Conservation (phyloP, 352 stramenopile genomes). For the Pythium insidiosum region DNA sequence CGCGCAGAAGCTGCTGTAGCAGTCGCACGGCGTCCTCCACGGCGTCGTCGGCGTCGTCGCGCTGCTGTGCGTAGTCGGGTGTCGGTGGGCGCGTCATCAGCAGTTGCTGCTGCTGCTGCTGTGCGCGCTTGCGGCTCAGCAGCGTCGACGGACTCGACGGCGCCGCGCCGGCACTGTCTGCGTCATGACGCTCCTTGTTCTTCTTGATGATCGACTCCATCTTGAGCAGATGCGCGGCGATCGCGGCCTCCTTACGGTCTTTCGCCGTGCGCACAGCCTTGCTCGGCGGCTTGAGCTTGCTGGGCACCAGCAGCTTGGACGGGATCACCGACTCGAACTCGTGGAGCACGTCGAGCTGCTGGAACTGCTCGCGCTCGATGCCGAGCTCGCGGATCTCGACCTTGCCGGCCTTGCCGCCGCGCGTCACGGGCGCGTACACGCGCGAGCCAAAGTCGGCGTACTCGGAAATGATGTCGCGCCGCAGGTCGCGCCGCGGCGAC, state of each 20-base stretch:
- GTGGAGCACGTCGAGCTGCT: slow-evolving; percentile 40
- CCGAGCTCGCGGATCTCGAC: slow-evolving; percentile 41
- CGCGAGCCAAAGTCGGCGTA: slow-evolving; percentile 79
- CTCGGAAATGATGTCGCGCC: slow-evolving; percentile 85
- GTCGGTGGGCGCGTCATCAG: slow-evolving; percentile 67
- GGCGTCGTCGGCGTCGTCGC: slow-evolving; percentile 36
- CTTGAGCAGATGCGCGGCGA: slow-evolving; percentile 78
- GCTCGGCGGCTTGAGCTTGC: slow-evolving; percentile 36
- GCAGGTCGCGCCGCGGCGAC: slow-evolving; percentile 23
- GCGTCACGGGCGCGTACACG: slow-evolving; percentile 80
- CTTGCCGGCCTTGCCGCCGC: slow-evolving; percentile 48
- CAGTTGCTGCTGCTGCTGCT: slow-evolving; percentile 35
- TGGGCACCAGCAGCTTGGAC: slow-evolving; percentile 40
- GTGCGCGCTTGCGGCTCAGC: slow-evolving; percentile 14
- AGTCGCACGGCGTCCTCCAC: slow-evolving; percentile 63
- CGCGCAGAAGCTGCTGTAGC: slow-evolving; percentile 84
- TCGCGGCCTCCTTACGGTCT: slow-evolving; percentile 61
- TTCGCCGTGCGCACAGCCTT: slow-evolving; percentile 61
- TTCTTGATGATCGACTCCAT: slow-evolving; percentile 85
- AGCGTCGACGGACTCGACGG: neutral
- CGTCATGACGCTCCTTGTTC: slow-evolving; percentile 28
- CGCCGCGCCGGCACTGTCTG: neutral
- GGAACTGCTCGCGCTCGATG: slow-evolving; percentile 41
- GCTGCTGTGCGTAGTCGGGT: slow-evolving; percentile 44
- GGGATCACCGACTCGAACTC: slow-evolving; percentile 63